Percentiles rank a stretch among this genome's conserved stretches.
These are phyloP conservation scores for Alternaria gaisen DNA, from an alignment of 2,329 filamentous ascomycete species.

Conservation along the genomic window DNA sequence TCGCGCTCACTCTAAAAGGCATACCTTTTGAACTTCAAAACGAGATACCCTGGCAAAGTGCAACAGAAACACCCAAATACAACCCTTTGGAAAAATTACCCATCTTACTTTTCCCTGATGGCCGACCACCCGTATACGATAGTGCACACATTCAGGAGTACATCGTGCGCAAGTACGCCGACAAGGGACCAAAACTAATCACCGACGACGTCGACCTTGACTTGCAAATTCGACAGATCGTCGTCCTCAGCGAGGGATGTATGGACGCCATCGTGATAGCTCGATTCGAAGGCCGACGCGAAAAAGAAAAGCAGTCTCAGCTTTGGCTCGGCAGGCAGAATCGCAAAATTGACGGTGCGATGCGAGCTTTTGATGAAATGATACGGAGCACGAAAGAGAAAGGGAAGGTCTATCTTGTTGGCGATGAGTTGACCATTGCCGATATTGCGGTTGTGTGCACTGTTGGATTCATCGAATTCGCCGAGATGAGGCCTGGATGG, in stretches of 20 bases:
- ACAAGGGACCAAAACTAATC: constrained; percentile 17
- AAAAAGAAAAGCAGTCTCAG: constrained; percentile 10
- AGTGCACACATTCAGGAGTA: constrained; percentile 28
- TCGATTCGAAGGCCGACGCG: constrained; percentile 21
- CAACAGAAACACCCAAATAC: constrained; percentile 51
- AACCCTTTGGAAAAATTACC: constrained; percentile 55
- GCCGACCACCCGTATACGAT: constrained; percentile 23
- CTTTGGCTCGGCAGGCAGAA: constrained; percentile 25
- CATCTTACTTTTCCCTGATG: constrained; percentile 44
- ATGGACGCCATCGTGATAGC: constrained; percentile 28
- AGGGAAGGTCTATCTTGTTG: constrained; percentile 22
- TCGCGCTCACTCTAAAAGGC: constrained; percentile 50
- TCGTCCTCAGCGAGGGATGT: constrained; percentile 23
- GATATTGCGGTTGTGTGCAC: constrained; percentile 28
- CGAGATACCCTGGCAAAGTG: constrained; percentile 55
- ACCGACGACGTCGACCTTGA: constrained; percentile 18
- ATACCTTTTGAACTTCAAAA: constrained; percentile 54
- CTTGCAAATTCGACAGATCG: constrained; percentile 24
- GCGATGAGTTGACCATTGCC: constrained; percentile 23
- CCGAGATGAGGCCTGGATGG: constrained; percentile 15
- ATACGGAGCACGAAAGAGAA: constrained; percentile 7
- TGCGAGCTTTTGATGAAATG: constrained; percentile 21
- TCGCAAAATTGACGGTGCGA: constrained; percentile 24
- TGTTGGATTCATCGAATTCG: constrained; percentile 22
- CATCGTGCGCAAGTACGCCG: constrained; percentile 26